These are phyloP conservation scores for Sugiyamaella japonica DNA, from an alignment of 1,139 yeast genomes.

Conservation along the genomic window DNA sequence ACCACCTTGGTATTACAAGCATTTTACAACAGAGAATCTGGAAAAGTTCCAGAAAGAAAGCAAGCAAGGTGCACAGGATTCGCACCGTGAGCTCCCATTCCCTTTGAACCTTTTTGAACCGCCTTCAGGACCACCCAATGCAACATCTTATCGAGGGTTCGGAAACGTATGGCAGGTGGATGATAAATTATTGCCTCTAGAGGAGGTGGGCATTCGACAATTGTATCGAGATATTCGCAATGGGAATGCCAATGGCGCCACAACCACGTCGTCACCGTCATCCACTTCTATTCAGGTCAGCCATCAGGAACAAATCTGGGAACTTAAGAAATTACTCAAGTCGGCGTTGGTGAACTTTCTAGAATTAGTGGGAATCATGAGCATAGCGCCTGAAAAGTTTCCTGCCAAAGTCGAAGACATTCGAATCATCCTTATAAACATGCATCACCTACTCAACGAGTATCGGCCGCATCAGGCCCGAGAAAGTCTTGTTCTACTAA, in stretches of 20 bases:
- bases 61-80: not conserved
- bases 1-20: slow-evolving; percentile 74
- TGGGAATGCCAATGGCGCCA: slow-evolving; percentile 34
- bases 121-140: slow-evolving; percentile 57
- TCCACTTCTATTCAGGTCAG: slow-evolving; percentile 21
- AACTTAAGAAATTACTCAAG: slow-evolving; percentile 67
- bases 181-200: slow-evolving; percentile 66
- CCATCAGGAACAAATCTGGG: slow-evolving; percentile 52
- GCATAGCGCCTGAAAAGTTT: slow-evolving; percentile 63
- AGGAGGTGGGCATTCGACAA: slow-evolving; percentile 67
- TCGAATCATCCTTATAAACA: slow-evolving; percentile 71
- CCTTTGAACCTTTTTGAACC: slow-evolving; percentile 59
- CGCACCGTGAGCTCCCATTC: slow-evolving; percentile 1
- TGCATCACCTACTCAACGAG: slow-evolving; percentile 79
- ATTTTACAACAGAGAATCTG: slow-evolving; percentile 64
- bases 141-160: slow-evolving; percentile 66
- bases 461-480: slow-evolving; percentile 89
- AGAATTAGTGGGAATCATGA: slow-evolving; percentile 72
- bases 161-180: slow-evolving; percentile 80
- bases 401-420: slow-evolving; percentile 68
- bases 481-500: slow-evolving; percentile 70
- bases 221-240: slow-evolving; percentile 46
- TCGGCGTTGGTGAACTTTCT: slow-evolving; percentile 69
- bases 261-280: not conserved
- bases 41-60: slow-evolving; percentile 38